These are phyloP conservation scores for Asterella californica DNA, from an alignment of 225 moss, liverwort and hornwort species.

Conservation along the genomic window DNA sequence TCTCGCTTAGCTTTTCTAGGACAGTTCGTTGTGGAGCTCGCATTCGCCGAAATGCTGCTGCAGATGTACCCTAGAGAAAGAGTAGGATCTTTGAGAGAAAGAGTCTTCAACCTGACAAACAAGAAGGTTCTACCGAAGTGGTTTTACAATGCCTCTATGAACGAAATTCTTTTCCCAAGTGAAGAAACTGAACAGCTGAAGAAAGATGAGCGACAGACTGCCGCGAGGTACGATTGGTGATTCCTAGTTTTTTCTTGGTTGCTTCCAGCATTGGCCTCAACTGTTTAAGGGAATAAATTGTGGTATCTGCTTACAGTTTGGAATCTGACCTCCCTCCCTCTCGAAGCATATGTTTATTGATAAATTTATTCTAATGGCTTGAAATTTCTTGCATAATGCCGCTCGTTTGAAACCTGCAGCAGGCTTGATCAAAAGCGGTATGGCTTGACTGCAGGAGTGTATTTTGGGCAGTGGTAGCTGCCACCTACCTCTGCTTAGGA, in stretches of 20 bases:
- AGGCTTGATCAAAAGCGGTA: neutral
- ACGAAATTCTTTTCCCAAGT: conserved; percentile 59
- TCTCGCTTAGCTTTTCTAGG: conserved; percentile 81
- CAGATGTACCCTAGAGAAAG: conserved; percentile 85
- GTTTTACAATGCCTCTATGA: conserved; percentile 67
- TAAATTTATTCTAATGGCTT: neutral
- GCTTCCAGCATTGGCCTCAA: neutral
- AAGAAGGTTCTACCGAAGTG: conserved; percentile 61
- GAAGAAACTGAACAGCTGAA: conserved; percentile 53
- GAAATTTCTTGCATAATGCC: neutral
- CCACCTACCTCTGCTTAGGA: conserved; percentile 78
- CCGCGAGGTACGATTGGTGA: conserved; percentile 57
- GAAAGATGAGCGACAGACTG: conserved; percentile 51
- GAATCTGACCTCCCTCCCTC: neutral
- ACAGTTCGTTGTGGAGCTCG: conserved; percentile 78
- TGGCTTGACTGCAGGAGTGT: conserved; percentile 38
- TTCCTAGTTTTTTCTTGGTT: neutral
- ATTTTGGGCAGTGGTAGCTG: conserved; percentile 73
- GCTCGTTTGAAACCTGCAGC: neutral
- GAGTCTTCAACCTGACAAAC: conserved; percentile 67
- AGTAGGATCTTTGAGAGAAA: conserved; percentile 65
- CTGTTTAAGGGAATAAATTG: too few species aligned
- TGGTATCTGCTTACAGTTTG: neutral
- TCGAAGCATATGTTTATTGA: neutral
- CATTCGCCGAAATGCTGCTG: conserved; percentile 68